These are phyloP conservation scores for Blastobotrys arbuscula DNA, from an alignment of 1,139 yeast genomes.

Conservation along the genomic window DNA sequence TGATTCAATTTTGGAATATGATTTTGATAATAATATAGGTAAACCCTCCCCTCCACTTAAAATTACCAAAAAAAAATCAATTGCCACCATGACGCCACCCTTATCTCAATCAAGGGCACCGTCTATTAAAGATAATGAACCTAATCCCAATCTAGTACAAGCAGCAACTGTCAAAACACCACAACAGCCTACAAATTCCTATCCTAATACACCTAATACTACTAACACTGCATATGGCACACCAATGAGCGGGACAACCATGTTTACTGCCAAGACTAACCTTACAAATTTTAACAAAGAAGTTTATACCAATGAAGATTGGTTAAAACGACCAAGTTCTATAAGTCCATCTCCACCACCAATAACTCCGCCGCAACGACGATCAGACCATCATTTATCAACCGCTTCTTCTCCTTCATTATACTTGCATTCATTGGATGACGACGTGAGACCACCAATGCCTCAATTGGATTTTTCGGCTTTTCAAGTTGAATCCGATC, in stretches of 20 bases:
- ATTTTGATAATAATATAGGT: background rate
- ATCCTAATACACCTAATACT: background rate
- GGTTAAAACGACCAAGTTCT: background rate
- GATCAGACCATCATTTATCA: background rate
- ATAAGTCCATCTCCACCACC: conserved; percentile 1
- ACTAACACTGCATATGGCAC: background rate
- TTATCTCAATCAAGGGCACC: background rate
- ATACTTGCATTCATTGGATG: conserved; percentile 1
- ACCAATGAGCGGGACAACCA: background rate
- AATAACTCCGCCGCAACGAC: conserved; percentile 1
- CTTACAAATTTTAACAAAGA: background rate
- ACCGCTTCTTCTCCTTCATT: background rate
- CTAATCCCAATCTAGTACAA: background rate
- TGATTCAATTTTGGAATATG: background rate
- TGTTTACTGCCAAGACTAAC: conserved; percentile 3
- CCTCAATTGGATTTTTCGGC: background rate
- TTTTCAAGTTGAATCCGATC: background rate
- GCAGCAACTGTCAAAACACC: background rate
- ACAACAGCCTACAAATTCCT: background rate
- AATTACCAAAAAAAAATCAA: conserved; percentile 1
- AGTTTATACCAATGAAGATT: background rate
- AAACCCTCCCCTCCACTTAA: conserved; percentile 12
- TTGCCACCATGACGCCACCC: background rate
- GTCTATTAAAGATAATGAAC: background rate
- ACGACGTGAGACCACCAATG: background rate